Evolutionary conservation across 1,284 basidiomycete genomes (phyloP).

Genomic region (Ustilago tritici): DNA sequence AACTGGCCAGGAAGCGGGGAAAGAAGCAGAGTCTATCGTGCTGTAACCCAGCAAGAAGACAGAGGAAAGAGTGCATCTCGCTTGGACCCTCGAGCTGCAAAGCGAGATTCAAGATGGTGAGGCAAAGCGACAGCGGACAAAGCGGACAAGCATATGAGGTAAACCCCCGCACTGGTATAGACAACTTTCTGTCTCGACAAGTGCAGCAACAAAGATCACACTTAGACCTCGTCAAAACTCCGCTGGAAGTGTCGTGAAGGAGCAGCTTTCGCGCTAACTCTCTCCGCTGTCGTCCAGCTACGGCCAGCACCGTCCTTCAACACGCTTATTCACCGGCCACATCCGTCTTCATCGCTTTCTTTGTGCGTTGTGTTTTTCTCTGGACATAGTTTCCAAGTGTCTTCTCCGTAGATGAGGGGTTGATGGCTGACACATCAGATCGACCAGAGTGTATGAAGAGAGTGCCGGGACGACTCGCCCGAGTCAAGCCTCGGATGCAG

Average conservation of each 20-base stretch:
- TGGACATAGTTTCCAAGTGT: background rate
- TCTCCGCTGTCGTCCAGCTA: background rate
- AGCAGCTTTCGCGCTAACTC: background rate
- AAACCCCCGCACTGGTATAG: background rate
- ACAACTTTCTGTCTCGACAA: background rate
- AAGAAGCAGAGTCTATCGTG: background rate
- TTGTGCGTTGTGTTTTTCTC: background rate
- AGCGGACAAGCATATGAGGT: slow-evolving; percentile 2
- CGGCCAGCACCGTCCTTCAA: background rate
- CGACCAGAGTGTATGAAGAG: background rate
- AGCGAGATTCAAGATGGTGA: background rate
- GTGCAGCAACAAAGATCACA: background rate
- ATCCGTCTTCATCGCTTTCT: background rate
- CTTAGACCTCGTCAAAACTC: background rate
- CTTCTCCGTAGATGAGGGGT: no score
- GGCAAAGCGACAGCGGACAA: slow-evolving; percentile 1
- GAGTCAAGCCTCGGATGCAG: slow-evolving; percentile 2
- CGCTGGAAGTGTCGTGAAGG: background rate
- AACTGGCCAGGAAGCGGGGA: background rate
- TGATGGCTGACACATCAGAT: background rate
- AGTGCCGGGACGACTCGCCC: background rate
- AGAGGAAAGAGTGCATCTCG: slow-evolving; percentile 12
- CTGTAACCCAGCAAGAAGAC: background rate
- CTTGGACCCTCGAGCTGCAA: slow-evolving; percentile 14
- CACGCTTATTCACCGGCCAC: background rate